Percentiles rank a stretch among this genome's conserved stretches.
Conservation (phyloP, 1,139 yeast species). For the Hansenula lynferdii region DNA sequence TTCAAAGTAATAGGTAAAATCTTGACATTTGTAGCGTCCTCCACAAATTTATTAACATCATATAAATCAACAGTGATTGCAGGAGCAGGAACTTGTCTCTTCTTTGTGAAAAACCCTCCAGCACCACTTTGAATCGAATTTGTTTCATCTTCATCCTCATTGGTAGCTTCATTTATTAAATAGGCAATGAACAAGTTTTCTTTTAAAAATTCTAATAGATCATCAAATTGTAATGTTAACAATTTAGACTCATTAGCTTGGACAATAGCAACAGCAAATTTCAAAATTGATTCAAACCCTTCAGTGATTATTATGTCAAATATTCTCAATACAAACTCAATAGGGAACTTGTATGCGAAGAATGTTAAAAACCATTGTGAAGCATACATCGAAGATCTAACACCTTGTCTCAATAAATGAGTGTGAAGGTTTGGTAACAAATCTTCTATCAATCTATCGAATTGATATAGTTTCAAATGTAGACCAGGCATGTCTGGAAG, state of each 20-base stretch:
- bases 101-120: slow-evolving; percentile 13
- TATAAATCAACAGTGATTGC: slow-evolving; percentile 36
- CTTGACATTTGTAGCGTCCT: slow-evolving; percentile 69
- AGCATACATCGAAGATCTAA: slow-evolving; percentile 90
- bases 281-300: slow-evolving; percentile 78
- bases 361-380: slow-evolving; percentile 94
- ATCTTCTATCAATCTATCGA: slow-evolving; percentile 77
- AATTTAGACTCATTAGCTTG: slow-evolving; percentile 57
- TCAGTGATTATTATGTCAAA: slow-evolving; percentile 84
- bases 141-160: slow-evolving; percentile 11
- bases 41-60: slow-evolving; percentile 68
- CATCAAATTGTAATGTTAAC: slow-evolving; percentile 64
- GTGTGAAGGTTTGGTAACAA: slow-evolving; percentile 61
- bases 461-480: slow-evolving; percentile 78
- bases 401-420: slow-evolving; percentile 80
- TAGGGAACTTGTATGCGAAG: slow-evolving; percentile 90
- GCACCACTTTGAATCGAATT: slow-evolving; percentile 7
- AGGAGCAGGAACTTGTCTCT: slow-evolving; percentile 10
- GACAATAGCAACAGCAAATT: slow-evolving; percentile 78
- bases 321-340: slow-evolving; percentile 75
- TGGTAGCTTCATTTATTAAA: slow-evolving; percentile 37
- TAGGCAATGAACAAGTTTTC: slow-evolving; percentile 73
- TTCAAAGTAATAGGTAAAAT: slow-evolving; percentile 67
- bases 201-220: slow-evolving; percentile 68
- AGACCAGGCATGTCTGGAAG: slow-evolving; percentile 93